Evolutionary conservation across 306 rosid species (phyloP), one percentile per base, ranked within the genome.

Genomic region (Prunus fruticosa): DNA sequence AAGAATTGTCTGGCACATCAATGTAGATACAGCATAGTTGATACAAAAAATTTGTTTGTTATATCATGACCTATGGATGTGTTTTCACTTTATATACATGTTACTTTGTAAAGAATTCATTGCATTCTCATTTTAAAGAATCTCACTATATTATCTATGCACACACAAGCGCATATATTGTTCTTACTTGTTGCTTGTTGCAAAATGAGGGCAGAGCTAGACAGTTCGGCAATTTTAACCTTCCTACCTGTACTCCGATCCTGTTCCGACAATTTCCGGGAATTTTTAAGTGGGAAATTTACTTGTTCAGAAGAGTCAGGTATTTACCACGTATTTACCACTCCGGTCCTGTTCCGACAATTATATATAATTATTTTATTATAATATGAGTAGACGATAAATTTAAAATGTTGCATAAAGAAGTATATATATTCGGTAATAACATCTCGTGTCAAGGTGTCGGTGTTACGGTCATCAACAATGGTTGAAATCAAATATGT

Each of bases 11-110:
- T 45, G 71, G 47, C 30, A 50, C 46, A 66, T 32, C 63, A 34
- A 67, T 62, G 74, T 65, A 56, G 75, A 77, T 67, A 43, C 22
- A 72, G 69, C 50, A 30, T 30, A 20, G 8, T 28, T 3, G 5
- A 16, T 70, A 13, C 64, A 16, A 51, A 41, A 68, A 68, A 0
- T 64, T 46, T 34, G 22, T 74, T 74, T 41, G 50, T 62, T 5
- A 20, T 80, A 16, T 25, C 20, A 13, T 43, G 52, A 64, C 64
- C 51, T 13, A 22, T 67, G 15, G 20, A 38, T 9, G 13, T 70
- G 43, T 65, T 43, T 49, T 58, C 76, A 52, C 11, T 22, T n/a
- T 14, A 15, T 28, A 28, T 23, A 20, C 5, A 11, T 69, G n/a
- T 69, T 53, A 11, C 22, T 3, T 64, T 81, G 45, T 43, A 62